phyloP scores from a whole-genome alignment of 2,329 filamentous ascomycete genomes.

The Verticillium longisporum region DNA sequence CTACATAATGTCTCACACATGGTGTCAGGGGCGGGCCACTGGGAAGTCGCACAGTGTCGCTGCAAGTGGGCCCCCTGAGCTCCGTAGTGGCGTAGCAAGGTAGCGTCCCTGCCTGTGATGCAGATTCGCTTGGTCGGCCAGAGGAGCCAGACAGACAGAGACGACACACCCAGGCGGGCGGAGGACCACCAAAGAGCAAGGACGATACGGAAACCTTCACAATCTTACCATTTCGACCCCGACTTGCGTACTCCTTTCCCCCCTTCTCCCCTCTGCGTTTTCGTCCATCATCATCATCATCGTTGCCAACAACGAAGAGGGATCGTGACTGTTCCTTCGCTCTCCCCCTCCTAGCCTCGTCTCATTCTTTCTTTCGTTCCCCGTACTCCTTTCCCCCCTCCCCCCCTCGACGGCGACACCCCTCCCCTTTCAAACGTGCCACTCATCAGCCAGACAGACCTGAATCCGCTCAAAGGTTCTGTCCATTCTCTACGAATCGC shows the following conservation, averaged over 20 bases:
- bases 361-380: not conserved
- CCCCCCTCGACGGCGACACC: not conserved
- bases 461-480: not conserved
- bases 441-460: not conserved
- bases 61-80: not conserved
- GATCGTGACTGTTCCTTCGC: not conserved
- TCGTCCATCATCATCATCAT: slow-evolving; percentile 15
- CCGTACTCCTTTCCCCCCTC: not conserved
- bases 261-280: slow-evolving; percentile 14
- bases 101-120: slow-evolving; percentile 1
- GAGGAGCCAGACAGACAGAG: not conserved
- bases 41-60: not conserved
- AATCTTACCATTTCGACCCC: slow-evolving; percentile 10
- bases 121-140: slow-evolving; percentile 1
- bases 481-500: not conserved
- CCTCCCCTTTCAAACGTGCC: not conserved
- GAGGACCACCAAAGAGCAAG: not conserved
- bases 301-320: slow-evolving; percentile 9
- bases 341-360: not conserved
- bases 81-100: not conserved
- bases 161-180: not conserved
- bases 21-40: slow-evolving; percentile 1
- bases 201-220: slow-evolving; percentile 4
- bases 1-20: slow-evolving; percentile 2
- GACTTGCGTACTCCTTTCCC: slow-evolving; percentile 9